Evolutionary conservation across 169 alveolate species (phyloP).

Genomic region (Plasmodium berghei): DNA sequence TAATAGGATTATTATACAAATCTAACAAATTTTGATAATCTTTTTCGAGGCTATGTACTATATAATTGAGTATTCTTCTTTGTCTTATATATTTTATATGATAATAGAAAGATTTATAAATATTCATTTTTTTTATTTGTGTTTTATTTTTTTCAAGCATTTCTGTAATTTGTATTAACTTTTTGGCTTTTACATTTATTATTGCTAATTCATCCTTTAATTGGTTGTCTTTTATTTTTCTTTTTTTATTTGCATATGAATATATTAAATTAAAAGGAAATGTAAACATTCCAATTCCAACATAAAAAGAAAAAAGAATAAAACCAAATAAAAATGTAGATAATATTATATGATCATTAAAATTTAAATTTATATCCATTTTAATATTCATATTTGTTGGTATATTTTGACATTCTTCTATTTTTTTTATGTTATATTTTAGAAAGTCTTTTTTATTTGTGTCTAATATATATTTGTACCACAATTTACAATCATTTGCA

Average conservation of each 20-base stretch:
- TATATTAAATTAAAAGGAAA: constrained; percentile 29
- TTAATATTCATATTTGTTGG: not conserved
- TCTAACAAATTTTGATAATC: constrained; percentile 23
- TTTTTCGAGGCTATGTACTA: constrained; percentile 39
- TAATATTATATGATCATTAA: constrained; percentile 26
- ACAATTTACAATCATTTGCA: constrained; percentile 42
- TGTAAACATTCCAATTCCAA: constrained; percentile 42
- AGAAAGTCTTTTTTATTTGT: constrained; percentile 14
- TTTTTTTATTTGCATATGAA: constrained; percentile 9
- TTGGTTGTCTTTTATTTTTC: constrained; percentile 20
- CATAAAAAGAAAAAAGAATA: constrained; percentile 28
- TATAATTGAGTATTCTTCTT: constrained; percentile 25
- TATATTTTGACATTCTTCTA: constrained; percentile 33
- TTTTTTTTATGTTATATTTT: constrained; percentile 15
- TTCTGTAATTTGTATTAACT: constrained; percentile 33
- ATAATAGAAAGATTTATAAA: constrained; percentile 14
- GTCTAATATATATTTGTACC: constrained; percentile 33
- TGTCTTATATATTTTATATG: constrained; percentile 22
- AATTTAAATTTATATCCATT: constrained; percentile 6
- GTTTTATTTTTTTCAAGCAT: constrained; percentile 11
- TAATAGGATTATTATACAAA: constrained; percentile 2
- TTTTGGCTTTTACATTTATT: constrained; percentile 44
- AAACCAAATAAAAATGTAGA: constrained; percentile 20
- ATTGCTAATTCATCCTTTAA: constrained; percentile 6
- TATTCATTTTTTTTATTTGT: constrained; percentile 9